These are phyloP conservation scores for Geoglossum glabrum DNA, from an alignment of 495 filamentous ascomycete genomes.

Conservation along the genomic window DNA sequence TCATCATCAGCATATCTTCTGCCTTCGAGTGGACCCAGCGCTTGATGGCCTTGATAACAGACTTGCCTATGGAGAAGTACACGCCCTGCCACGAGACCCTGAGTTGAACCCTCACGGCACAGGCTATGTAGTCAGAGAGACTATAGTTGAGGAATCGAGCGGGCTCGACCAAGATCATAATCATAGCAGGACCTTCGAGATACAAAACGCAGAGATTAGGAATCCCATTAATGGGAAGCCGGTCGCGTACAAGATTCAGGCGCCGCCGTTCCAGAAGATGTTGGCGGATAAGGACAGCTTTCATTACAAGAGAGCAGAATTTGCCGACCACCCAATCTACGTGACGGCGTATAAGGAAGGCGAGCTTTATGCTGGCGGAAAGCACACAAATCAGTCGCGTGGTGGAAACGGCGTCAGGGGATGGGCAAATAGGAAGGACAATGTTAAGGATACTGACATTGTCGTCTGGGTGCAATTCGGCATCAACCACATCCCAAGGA, in stretches of 20 bases:
- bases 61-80: conserved; percentile 49
- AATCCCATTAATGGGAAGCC: conserved; percentile 60
- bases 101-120: conserved; percentile 61
- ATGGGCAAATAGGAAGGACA: conserved; percentile 22
- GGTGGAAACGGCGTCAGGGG: conserved; percentile 30
- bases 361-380: conserved; percentile 64
- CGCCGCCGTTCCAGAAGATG: conserved; percentile 60
- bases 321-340: conserved; percentile 65
- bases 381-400: conserved; percentile 71
- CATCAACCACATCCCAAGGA: conserved; percentile 20
- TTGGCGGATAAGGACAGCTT: conserved; percentile 47
- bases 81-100: conserved; percentile 42
- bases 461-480: conserved; percentile 25
- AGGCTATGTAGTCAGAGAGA: conserved; percentile 50
- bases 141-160: conserved; percentile 35
- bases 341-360: conserved; percentile 57
- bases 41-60: conserved; percentile 58
- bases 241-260: conserved; percentile 59
- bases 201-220: conserved; percentile 44
- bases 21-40: conserved; percentile 64
- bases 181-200: conserved; percentile 56
- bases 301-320: conserved; percentile 60
- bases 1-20: conserved; percentile 82
- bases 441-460: conserved; percentile 22
- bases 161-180: conserved; percentile 41